These are phyloP conservation scores for Alloascoidea africana DNA, from an alignment of 805 yeast genomes.

Conservation along the genomic window DNA sequence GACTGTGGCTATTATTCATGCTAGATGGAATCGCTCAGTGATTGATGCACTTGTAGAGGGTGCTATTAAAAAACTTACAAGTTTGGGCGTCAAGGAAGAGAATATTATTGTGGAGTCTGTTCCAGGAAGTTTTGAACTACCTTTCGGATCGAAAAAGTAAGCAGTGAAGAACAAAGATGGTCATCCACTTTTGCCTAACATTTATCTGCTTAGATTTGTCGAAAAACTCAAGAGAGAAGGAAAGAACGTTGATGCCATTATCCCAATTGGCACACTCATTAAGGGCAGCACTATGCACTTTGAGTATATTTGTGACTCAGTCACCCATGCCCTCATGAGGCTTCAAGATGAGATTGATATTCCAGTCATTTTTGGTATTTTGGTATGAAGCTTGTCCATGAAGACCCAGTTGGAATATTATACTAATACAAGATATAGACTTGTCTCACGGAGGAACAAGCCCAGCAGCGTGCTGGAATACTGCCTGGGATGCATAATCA, in stretches of 20 bases:
- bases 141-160: constrained; percentile 50
- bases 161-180: constrained; percentile 6
- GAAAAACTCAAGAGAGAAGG: constrained; percentile 25
- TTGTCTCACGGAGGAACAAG: constrained; percentile 89
- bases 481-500: constrained; percentile 73
- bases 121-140: constrained; percentile 93
- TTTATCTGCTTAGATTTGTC: constrained; percentile 18
- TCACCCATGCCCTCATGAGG: constrained; percentile 72
- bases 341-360: constrained; percentile 51
- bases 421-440: constrained; percentile 23
- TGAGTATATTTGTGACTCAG: constrained; percentile 90
- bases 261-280: constrained; percentile 88
- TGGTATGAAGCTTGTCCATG: constrained; percentile 17
- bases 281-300: constrained; percentile 98
- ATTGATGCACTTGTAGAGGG: constrained; percentile 74
- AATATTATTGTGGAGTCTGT: constrained; percentile 75
- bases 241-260: constrained; percentile 57
- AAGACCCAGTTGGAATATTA: too few relatives aligned
- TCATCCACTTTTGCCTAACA: background rate
- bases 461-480: constrained; percentile 82
- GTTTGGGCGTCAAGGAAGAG: constrained; percentile 57
- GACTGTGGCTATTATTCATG: constrained; percentile 67
- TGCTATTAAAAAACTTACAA: constrained; percentile 40
- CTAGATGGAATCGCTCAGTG: constrained; percentile 82
- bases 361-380: constrained; percentile 87